Percentiles rank a stretch among this genome's conserved stretches.
Conservation (phyloP, 805 yeast genomes). For the Hemisphaericaspora nanyangensis region DNA sequence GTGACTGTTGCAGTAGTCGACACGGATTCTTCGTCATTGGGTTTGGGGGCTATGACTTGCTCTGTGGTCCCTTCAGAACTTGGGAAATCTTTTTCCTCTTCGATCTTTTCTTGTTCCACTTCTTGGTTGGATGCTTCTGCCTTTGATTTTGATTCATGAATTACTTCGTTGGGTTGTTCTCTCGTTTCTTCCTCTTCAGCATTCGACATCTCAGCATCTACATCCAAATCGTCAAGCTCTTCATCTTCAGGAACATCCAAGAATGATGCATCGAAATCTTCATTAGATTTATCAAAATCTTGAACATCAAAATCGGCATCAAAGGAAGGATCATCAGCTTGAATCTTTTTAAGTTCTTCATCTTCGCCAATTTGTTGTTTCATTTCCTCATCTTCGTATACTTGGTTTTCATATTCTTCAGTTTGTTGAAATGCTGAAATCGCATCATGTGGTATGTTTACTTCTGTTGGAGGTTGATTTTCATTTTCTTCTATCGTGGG, state of each 20-base stretch:
- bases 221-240: constrained; percentile 2
- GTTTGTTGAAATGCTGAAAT: neutral
- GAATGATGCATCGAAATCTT: constrained; percentile 6
- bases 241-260: constrained; percentile 4
- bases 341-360: constrained; percentile 4
- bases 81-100: neutral
- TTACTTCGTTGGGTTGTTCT: neutral
- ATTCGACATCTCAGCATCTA: constrained; percentile 2
- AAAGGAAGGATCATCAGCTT: constrained; percentile 13
- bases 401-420: neutral
- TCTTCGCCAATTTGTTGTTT: constrained; percentile 5
- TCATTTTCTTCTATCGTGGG: neutral
- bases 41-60: neutral
- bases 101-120: neutral
- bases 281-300: constrained; percentile 8
- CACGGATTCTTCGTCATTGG: neutral
- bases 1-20: neutral
- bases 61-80: constrained; percentile 1
- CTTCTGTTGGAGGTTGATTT: neutral
- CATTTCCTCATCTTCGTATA: constrained; percentile 2
- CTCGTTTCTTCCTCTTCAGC: constrained; percentile 1
- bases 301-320: constrained; percentile 9
- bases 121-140: constrained; percentile 1
- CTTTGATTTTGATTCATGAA: neutral
- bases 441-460: too few relatives aligned